These are phyloP conservation scores for Colletotrichum sp. DNA, from an alignment of 2,329 filamentous ascomycete species.

Conservation along the genomic window DNA sequence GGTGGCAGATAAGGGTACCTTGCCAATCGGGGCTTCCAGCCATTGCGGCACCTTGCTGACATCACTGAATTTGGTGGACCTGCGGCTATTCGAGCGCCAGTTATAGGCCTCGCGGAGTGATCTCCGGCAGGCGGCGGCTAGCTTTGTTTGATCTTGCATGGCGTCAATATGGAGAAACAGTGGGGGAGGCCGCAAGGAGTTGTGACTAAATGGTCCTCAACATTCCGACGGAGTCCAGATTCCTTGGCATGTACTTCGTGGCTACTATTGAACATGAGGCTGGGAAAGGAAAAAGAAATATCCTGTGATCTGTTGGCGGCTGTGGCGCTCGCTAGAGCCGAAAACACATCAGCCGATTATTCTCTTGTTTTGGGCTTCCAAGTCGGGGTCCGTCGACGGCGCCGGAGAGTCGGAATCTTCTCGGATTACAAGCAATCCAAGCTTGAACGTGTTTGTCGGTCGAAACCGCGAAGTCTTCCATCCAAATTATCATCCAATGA, in stretches of 20 bases:
- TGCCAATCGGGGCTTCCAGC: neutral
- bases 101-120: neutral
- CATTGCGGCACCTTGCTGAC: neutral
- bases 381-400: no score
- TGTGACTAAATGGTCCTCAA: neutral
- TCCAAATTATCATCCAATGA: rapidly evolving
- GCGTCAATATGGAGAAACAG: neutral
- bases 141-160: neutral
- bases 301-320: neutral
- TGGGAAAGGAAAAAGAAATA: neutral
- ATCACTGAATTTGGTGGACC: neutral
- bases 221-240: neutral
- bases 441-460: neutral
- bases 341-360: neutral
- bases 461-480: neutral
- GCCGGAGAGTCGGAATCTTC: neutral
- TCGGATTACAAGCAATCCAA: neutral
- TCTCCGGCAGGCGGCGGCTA: neutral
- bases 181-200: neutral
- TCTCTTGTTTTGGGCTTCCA: neutral
- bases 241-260: neutral
- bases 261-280: neutral
- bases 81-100: neutral
- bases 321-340: neutral
- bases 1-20: neutral